These are phyloP conservation scores for Fusarium sp. DNA, from an alignment of 2,329 filamentous ascomycete species.

Conservation along the genomic window DNA sequence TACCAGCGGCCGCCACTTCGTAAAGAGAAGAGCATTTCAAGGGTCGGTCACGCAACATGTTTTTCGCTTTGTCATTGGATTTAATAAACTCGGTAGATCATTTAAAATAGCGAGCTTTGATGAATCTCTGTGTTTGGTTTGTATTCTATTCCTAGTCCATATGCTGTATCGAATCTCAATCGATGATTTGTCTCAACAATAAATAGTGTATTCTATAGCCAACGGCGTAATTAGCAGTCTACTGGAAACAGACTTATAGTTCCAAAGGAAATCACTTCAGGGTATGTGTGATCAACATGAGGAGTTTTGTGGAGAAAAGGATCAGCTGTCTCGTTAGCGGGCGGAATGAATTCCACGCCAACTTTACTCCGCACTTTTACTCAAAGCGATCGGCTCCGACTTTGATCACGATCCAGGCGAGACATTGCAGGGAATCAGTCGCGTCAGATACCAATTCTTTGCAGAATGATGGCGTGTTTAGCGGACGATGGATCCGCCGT, in stretches of 20 bases:
- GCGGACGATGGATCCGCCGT: neutral
- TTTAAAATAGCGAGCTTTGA: too few species aligned
- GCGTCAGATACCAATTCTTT: neutral
- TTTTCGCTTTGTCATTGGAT: too few species aligned
- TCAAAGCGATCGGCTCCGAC: neutral
- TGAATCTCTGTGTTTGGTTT: too few species aligned
- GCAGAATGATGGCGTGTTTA: neutral
- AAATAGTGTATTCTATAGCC: neutral
- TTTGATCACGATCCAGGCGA: neutral
- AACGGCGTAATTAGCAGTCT: neutral
- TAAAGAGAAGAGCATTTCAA: too few species aligned
- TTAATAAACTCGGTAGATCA: too few species aligned
- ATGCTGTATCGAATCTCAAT: too few species aligned
- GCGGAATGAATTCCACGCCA: constrained; percentile 3
- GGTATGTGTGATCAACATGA: neutral
- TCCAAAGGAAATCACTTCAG: neutral
- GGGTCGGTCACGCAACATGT: too few species aligned
- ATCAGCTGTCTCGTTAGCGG: neutral
- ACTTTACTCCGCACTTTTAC: neutral
- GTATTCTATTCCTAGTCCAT: too few species aligned
- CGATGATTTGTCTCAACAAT: too few species aligned
- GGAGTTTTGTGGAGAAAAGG: neutral
- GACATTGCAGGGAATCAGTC: neutral
- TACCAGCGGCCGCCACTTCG: too few species aligned
- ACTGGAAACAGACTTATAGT: neutral